Conservation (phyloP, 2,329 filamentous ascomycete species). For the Rhynchosporium secalis region DNA sequence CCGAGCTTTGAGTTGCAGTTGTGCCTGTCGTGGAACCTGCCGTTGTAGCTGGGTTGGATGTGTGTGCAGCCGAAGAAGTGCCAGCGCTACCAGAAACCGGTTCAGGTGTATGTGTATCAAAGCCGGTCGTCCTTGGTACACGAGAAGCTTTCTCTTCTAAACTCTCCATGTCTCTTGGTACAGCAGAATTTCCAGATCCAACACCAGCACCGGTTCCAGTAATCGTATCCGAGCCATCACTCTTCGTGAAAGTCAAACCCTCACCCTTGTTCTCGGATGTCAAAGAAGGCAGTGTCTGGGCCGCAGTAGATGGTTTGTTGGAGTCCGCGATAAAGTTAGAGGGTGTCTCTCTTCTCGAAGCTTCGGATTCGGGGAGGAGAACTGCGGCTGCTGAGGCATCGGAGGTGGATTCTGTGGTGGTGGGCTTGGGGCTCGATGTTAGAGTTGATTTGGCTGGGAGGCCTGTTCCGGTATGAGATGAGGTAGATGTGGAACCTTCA, state of each 20-base stretch:
- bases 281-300: neutral
- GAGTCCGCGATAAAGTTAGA: neutral
- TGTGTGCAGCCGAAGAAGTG: neutral
- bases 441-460: conserved; percentile 5
- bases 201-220: neutral
- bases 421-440: neutral
- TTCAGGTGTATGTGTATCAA: neutral
- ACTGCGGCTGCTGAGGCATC: neutral
- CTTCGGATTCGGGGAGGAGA: conserved; percentile 6
- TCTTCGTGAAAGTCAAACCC: conserved; percentile 1
- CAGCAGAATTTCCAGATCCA: no score
- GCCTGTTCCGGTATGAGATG: neutral
- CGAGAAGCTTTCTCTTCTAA: conserved; percentile 3
- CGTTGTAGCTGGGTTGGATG: neutral
- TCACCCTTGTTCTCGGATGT: neutral
- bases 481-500: no score
- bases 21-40: neutral
- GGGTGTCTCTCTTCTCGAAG: neutral
- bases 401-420: neutral
- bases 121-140: neutral
- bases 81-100: neutral
- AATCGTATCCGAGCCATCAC: neutral
- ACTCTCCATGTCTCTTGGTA: neutral
- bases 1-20: neutral
- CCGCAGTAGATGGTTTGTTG: neutral